Evolutionary conservation across 2,329 filamentous ascomycete species (phyloP).

Genomic region (Berkeleyomyces basicola): DNA sequence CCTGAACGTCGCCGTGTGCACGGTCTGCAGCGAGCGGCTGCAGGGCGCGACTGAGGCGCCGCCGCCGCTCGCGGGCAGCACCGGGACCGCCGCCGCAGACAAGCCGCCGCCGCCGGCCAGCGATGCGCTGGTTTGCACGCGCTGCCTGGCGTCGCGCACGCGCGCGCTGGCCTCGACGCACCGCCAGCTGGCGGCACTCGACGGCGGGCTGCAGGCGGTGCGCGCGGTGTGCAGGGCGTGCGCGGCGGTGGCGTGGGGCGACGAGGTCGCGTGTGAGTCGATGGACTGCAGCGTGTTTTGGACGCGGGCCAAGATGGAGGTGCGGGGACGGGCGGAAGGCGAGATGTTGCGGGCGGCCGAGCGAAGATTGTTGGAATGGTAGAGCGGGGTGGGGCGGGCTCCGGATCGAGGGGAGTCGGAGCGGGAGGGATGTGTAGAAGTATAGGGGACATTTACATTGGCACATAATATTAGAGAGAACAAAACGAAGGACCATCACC

Average conservation of each 20-base stretch:
- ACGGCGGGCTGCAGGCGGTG: slow-evolving; percentile 45
- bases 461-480: too few relatives aligned
- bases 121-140: slow-evolving; percentile 7
- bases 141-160: slow-evolving; percentile 42
- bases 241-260: slow-evolving; percentile 52
- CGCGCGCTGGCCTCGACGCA: slow-evolving; percentile 41
- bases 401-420: not conserved
- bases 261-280: slow-evolving; percentile 75
- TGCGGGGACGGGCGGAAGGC: slow-evolving; percentile 27
- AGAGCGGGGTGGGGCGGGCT: not conserved
- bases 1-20: slow-evolving; percentile 63
- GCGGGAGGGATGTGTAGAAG: not conserved
- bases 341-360: slow-evolving; percentile 20
- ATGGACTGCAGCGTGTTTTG: slow-evolving; percentile 91
- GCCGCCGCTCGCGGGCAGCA: not conserved
- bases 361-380: slow-evolving; percentile 22
- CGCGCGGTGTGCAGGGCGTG: slow-evolving; percentile 65
- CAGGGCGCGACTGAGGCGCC: too few relatives aligned
- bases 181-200: slow-evolving; percentile 38
- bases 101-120: not conserved
- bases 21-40: slow-evolving; percentile 43
- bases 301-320: slow-evolving; percentile 47
- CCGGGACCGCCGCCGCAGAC: not conserved
- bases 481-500: too few relatives aligned
- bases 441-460: not conserved